These are phyloP conservation scores for Sphagnum tenellum DNA, from an alignment of 225 moss, liverwort and hornwort species.

Conservation along the genomic window DNA sequence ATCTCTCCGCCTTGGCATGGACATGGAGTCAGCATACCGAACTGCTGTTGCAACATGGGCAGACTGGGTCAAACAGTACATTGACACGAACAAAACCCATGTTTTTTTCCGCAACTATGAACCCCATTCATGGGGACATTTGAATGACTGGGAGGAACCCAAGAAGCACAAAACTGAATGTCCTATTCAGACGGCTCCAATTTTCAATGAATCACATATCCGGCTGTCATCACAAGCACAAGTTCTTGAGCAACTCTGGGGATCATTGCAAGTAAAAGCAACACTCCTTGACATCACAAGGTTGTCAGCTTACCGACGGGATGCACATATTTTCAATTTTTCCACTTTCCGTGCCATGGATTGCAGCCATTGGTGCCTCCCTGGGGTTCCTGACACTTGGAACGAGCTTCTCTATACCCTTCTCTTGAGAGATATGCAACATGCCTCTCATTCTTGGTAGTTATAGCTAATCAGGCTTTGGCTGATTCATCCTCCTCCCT, in stretches of 20 bases:
- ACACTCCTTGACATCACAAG: slow-evolving; percentile 48
- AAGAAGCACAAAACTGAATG: slow-evolving; percentile 17
- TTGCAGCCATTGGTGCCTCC: slow-evolving; percentile 69
- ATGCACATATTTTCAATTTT: slow-evolving; percentile 56
- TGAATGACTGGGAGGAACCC: too few relatives aligned
- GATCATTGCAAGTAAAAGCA: slow-evolving; percentile 33
- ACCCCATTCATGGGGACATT: slow-evolving; percentile 56
- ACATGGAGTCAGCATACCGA: slow-evolving; percentile 57
- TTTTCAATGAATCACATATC: slow-evolving; percentile 19
- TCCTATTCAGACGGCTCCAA: slow-evolving; percentile 18
- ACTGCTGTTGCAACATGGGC: slow-evolving; percentile 68
- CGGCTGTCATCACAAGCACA: slow-evolving; percentile 40
- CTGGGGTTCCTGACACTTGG: slow-evolving; percentile 62
- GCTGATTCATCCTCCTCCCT: too few relatives aligned
- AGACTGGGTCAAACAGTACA: slow-evolving; percentile 72
- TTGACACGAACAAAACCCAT: slow-evolving; percentile 56
- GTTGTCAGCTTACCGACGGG: slow-evolving; percentile 44
- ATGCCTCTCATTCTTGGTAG: neutral
- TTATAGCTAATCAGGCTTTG: neutral
- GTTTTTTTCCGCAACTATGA: slow-evolving; percentile 85
- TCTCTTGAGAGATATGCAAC: too few relatives aligned
- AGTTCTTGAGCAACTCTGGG: slow-evolving; percentile 40
- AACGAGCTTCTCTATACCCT: slow-evolving; percentile 45
- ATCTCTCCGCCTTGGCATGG: slow-evolving; percentile 65
- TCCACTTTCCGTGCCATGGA: slow-evolving; percentile 33